These are phyloP conservation scores for Blastomyces gilchristii DNA, from an alignment of 2,329 filamentous ascomycete genomes.

Conservation along the genomic window DNA sequence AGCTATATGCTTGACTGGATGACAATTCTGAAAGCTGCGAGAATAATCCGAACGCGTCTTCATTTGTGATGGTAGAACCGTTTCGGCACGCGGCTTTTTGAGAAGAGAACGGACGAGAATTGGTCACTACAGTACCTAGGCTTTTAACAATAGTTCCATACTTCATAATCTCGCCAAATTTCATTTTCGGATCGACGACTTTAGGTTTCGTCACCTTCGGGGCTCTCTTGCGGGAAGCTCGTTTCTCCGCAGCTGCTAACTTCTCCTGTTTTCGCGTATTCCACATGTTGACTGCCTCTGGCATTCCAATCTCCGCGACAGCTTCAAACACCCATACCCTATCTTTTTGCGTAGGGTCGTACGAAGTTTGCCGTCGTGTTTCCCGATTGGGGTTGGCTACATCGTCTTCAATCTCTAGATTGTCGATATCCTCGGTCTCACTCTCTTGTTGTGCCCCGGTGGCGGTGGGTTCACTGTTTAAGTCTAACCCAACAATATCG, in stretches of 20 bases:
- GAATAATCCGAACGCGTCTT: not conserved
- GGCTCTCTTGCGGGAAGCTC: conserved; percentile 23
- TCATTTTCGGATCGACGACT: conserved; percentile 31
- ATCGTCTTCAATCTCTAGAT: conserved; percentile 22
- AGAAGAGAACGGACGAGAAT: not conserved
- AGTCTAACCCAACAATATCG: conserved; percentile 65
- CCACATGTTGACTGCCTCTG: conserved; percentile 56
- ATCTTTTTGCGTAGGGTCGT: conserved; percentile 56
- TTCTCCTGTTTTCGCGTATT: conserved; percentile 37
- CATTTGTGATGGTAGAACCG: not conserved
- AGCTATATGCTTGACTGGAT: not conserved
- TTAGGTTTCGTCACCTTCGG: conserved; percentile 29
- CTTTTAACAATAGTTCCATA: conserved; percentile 32
- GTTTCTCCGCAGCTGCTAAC: conserved; percentile 20
- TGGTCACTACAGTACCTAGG: conserved; percentile 8
- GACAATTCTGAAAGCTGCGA: not conserved
- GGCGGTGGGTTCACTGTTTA: conserved; percentile 49
- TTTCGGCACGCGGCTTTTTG: not conserved
- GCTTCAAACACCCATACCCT: conserved; percentile 60
- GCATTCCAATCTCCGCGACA: conserved; percentile 54
- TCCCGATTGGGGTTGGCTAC: conserved; percentile 24
- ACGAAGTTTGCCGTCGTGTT: conserved; percentile 24
- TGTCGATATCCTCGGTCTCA: conserved; percentile 18
- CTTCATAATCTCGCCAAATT: conserved; percentile 32
- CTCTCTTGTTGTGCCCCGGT: conserved; percentile 18